Evolutionary conservation across 2,329 filamentous ascomycete species (phyloP).

Genomic region (Gnomoniopsis smithogilvyi): DNA sequence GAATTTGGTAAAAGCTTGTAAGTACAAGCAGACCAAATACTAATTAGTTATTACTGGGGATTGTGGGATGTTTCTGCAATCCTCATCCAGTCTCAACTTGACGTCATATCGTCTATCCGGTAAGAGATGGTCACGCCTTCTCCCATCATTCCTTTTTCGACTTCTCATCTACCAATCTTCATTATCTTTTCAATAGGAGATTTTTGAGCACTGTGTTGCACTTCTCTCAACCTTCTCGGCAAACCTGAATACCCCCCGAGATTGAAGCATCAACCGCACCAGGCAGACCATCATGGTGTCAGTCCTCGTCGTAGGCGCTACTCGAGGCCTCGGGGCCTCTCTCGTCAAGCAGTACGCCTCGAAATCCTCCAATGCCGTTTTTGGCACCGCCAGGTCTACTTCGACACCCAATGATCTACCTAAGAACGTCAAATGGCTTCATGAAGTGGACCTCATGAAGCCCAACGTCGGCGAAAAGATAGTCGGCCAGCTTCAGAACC

Average conservation of each 20-base stretch:
- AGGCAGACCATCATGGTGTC: conserved; percentile 35
- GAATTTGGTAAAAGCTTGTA: too few relatives aligned
- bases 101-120: conserved; percentile 4
- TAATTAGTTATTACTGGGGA: too few relatives aligned
- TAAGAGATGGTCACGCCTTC: neutral
- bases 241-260: too few relatives aligned
- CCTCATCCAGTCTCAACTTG: conserved; percentile 1
- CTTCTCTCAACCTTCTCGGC: too few relatives aligned
- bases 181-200: neutral
- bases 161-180: neutral
- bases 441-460: conserved; percentile 52
- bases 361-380: conserved; percentile 45
- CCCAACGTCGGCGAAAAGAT: conserved; percentile 45
- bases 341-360: conserved; percentile 57
- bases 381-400: conserved; percentile 39
- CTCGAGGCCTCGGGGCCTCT: conserved; percentile 63
- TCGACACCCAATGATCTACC: conserved; percentile 39
- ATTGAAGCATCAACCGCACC: too few relatives aligned
- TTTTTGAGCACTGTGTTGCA: neutral
- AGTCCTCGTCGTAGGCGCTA: conserved; percentile 65
- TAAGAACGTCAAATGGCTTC: conserved; percentile 52
- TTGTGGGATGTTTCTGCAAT: neutral
- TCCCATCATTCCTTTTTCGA: neutral
- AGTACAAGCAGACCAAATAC: neutral
- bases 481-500: conserved; percentile 37